Percentiles rank a stretch among this genome's conserved stretches.
Conservation (phyloP, 768 basidiomycete genomes). For the Hemileccinum impolitum region DNA sequence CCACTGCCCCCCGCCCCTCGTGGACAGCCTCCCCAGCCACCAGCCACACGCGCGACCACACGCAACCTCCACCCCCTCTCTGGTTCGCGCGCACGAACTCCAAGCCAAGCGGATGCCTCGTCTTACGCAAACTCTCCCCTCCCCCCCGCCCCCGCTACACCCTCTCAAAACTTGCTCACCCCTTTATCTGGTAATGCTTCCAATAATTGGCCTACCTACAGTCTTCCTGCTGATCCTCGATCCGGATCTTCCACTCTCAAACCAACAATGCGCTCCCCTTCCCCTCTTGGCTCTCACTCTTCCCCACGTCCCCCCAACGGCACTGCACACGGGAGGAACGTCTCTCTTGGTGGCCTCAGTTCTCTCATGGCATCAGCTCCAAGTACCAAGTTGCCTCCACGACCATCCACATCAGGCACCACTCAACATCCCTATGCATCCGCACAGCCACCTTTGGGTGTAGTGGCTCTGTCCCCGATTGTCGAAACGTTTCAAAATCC, state of each 20-base stretch:
- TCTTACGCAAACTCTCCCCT: slow-evolving; percentile 42
- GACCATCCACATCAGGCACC: slow-evolving; percentile 42
- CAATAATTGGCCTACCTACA: slow-evolving; percentile 44
- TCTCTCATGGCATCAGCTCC: slow-evolving; percentile 36
- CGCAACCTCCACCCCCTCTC: slow-evolving; percentile 35
- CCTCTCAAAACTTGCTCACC: slow-evolving; percentile 39
- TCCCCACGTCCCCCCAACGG: slow-evolving; percentile 40
- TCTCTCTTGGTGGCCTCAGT: slow-evolving; percentile 45
- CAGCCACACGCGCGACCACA: slow-evolving; percentile 28
- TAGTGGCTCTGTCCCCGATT: slow-evolving; percentile 65
- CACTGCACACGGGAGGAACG: slow-evolving; percentile 49
- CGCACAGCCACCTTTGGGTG: slow-evolving; percentile 40
- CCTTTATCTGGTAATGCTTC: slow-evolving; percentile 31
- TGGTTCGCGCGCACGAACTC: slow-evolving; percentile 44
- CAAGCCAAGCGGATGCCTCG: slow-evolving; percentile 54
- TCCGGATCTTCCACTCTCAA: slow-evolving; percentile 45
- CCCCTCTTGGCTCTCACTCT: slow-evolving; percentile 23
- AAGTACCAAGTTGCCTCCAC: slow-evolving; percentile 30
- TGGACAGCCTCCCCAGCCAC: slow-evolving; percentile 55
- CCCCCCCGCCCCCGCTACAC: slow-evolving; percentile 30
- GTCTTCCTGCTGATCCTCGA: slow-evolving; percentile 61
- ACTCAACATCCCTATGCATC: slow-evolving; percentile 59
- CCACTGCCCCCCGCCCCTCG: slow-evolving; percentile 71
- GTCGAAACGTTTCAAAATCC: slow-evolving; percentile 57
- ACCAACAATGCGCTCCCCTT: slow-evolving; percentile 39